Evolutionary conservation across 495 filamentous ascomycete species (phyloP).

Genomic region (Penicillium parvum): DNA sequence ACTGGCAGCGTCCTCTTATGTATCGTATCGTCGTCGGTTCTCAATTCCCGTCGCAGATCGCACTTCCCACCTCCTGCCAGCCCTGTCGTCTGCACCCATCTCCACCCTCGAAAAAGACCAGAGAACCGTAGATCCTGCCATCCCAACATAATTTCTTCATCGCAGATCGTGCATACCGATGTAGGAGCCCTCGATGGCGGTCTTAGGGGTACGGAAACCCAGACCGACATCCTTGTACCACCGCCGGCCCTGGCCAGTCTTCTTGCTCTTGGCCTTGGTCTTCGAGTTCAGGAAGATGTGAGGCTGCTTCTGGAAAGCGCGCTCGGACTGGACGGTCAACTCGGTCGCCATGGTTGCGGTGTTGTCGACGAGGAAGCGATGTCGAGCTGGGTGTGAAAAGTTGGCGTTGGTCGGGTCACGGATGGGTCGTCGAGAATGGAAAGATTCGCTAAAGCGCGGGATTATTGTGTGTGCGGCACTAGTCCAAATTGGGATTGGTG

Average conservation of each 20-base stretch:
- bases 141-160: conserved; percentile 18
- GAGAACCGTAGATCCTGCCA: conserved; percentile 17
- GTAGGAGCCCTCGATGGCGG: conserved; percentile 95
- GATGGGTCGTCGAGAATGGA: conserved; percentile 37
- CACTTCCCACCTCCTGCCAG: not conserved
- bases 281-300: conserved; percentile 98
- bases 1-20: not conserved
- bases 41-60: conserved; percentile 1
- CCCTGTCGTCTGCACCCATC: conserved; percentile 12
- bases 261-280: conserved; percentile 78
- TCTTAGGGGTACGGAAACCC: conserved; percentile 96
- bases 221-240: conserved; percentile 99
- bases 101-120: conserved; percentile 26
- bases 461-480: conserved; percentile 44
- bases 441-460: conserved; percentile 39
- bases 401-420: conserved; percentile 30
- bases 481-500: conserved; percentile 31
- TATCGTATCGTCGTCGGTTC: not conserved
- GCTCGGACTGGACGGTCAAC: conserved; percentile 96
- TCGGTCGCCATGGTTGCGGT: conserved; percentile 94
- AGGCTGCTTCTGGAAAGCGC: conserved; percentile 98
- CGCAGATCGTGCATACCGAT: conserved; percentile 74
- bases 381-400: conserved; percentile 36
- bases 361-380: conserved; percentile 42
- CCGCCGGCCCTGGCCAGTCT: conserved; percentile 84